Conservation (phyloP, 768 basidiomycete genomes). For the Leucocoprinus leucothites region DNA sequence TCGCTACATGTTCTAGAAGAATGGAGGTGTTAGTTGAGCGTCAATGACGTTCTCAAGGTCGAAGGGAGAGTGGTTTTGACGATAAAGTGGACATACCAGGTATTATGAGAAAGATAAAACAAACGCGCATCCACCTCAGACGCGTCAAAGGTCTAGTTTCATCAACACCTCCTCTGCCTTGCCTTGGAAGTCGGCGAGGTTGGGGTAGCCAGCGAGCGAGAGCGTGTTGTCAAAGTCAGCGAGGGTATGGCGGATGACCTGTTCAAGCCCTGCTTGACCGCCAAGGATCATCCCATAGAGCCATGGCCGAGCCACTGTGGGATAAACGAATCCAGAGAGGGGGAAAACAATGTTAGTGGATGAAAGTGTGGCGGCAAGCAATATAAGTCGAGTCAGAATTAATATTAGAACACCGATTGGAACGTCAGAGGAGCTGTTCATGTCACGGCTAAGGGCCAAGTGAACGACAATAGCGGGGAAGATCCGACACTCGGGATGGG, state of each 20-base stretch:
- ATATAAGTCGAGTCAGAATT: no score
- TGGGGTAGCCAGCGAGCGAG: slow-evolving; percentile 57
- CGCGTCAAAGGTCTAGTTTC: slow-evolving; percentile 33
- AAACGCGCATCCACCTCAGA: not conserved
- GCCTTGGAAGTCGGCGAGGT: slow-evolving; percentile 59
- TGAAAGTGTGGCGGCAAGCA: not conserved
- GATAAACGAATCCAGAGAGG: not conserved
- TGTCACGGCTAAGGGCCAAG: no score
- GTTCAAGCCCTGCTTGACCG: slow-evolving; percentile 73
- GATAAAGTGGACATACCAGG: not conserved
- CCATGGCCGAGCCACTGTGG: slow-evolving; percentile 67
- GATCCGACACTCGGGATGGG: no score
- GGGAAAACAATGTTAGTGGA: not conserved
- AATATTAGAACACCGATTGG: no score
- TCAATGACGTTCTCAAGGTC: not conserved
- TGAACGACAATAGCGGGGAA: no score
- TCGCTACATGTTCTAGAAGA: not conserved
- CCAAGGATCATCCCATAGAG: slow-evolving; percentile 69
- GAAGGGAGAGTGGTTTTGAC: not conserved
- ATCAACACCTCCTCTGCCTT: slow-evolving; percentile 49
- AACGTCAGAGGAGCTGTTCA: no score
- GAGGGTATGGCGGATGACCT: slow-evolving; percentile 64
- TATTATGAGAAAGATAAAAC: no score
- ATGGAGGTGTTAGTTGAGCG: not conserved
- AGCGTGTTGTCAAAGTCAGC: slow-evolving; percentile 68